These are phyloP conservation scores for Firmiana major DNA, from an alignment of 345 rosid species.

Conservation along the genomic window DNA sequence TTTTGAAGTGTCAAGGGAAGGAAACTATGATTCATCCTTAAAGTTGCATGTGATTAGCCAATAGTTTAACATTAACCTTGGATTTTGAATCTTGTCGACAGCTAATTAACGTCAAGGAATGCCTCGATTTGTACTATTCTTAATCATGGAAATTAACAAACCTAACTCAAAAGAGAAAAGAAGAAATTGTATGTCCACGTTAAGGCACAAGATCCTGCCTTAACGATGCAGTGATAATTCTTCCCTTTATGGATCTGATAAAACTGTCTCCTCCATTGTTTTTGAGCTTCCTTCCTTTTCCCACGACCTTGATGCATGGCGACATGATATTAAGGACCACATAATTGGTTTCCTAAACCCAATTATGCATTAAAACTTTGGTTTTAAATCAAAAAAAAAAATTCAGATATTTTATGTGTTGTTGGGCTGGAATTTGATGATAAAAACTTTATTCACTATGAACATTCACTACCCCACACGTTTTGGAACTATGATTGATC, in stretches of 20 bases:
- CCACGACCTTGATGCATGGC: conserved; percentile 5
- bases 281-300: not conserved
- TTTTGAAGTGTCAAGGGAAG: conserved; percentile 34
- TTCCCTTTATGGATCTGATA: conserved; percentile 38
- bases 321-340: conserved; percentile 44
- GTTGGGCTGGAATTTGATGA: conserved; percentile 19
- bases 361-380: conserved; percentile 13
- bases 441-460: conserved; percentile 16
- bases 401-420: conserved; percentile 19
- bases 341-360: conserved; percentile 20
- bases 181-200: not conserved
- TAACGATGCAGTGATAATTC: conserved; percentile 40
- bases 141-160: conserved; percentile 8
- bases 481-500: conserved; percentile 37
- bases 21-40: not conserved
- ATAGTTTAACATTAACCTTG: not conserved
- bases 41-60: conserved; percentile 26
- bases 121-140: conserved; percentile 6
- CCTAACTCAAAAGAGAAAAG: not conserved
- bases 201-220: conserved; percentile 46
- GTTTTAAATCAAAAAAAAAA: too few relatives aligned
- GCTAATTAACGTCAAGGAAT: conserved; percentile 26
- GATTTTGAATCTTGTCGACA: conserved; percentile 14
- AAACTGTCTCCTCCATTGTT: conserved; percentile 24
- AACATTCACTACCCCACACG: conserved; percentile 39